Percentiles rank a stretch among this genome's conserved stretches.
Evolutionary conservation across 2,329 filamentous ascomycete genomes (phyloP).

Genomic region (Arachnopeziza araneosa): DNA sequence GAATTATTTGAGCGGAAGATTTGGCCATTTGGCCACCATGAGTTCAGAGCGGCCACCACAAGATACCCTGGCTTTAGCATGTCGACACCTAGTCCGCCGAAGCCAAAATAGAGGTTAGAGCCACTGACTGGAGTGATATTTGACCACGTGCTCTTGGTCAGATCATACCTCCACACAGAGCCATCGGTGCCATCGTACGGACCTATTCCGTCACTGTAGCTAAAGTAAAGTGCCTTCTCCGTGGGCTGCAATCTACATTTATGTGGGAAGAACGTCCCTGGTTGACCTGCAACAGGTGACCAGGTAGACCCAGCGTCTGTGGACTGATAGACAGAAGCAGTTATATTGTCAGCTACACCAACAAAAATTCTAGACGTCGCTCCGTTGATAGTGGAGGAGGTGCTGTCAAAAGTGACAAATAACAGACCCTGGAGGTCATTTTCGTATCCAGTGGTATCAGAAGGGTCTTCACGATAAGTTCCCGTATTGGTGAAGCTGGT

Average conservation of each 20-base stretch:
- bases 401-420: conserved; percentile 21
- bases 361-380: conserved; percentile 23
- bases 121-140: conserved; percentile 48
- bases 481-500: conserved; percentile 37
- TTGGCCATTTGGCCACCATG: conserved; percentile 54
- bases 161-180: conserved; percentile 48
- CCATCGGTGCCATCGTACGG: conserved; percentile 52
- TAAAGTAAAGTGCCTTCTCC: conserved; percentile 50
- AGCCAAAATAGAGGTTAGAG: conserved; percentile 40
- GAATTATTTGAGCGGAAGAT: conserved; percentile 36
- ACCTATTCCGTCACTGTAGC: conserved; percentile 49
- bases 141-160: conserved; percentile 40
- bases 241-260: conserved; percentile 21
- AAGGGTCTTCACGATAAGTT: conserved; percentile 12
- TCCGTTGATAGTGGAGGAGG: conserved; percentile 9
- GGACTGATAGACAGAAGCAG: conserved; percentile 14
- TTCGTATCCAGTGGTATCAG: conserved; percentile 8
- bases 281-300: conserved; percentile 15
- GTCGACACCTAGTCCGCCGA: conserved; percentile 51
- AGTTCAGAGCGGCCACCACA: conserved; percentile 51
- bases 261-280: conserved; percentile 21
- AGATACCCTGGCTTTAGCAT: conserved; percentile 48
- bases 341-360: conserved; percentile 10
- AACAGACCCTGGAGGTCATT: conserved; percentile 18
- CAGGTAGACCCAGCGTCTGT: conserved; percentile 21